phyloP scores from a whole-genome alignment of 441 rosid genomes.

The Euphorbia celastroides region DNA sequence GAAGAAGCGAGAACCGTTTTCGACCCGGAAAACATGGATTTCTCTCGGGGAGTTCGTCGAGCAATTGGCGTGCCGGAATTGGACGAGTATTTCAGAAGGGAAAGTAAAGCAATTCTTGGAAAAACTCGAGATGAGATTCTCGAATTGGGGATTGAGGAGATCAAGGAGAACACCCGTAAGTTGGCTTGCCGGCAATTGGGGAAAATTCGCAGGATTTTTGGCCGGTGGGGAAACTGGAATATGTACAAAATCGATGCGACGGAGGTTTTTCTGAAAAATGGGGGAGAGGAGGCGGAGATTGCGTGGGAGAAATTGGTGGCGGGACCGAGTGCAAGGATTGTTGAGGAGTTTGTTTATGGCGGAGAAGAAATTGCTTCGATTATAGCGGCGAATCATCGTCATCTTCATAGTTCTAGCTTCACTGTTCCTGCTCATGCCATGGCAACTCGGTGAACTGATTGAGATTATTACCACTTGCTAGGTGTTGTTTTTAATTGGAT shows the following conservation, averaged over 20 bases:
- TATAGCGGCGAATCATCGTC: conserved; percentile 22
- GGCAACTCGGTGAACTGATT: conserved; percentile 34
- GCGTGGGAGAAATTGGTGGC: conserved; percentile 64
- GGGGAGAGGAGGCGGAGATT: conserved; percentile 49
- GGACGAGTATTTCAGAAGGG: conserved; percentile 42
- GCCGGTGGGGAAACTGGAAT: conserved; percentile 43
- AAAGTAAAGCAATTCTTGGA: conserved; percentile 16
- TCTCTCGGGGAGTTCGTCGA: conserved; percentile 48
- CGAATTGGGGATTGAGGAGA: conserved; percentile 41
- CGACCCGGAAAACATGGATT: conserved; percentile 35
- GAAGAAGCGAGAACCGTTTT: conserved; percentile 50
- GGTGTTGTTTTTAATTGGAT: too few species aligned
- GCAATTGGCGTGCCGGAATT: conserved; percentile 72
- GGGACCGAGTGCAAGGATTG: conserved; percentile 41
- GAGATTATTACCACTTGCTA: too few species aligned
- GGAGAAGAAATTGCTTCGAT: conserved; percentile 26
- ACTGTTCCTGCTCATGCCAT: conserved; percentile 26
- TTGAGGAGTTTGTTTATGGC: conserved; percentile 40
- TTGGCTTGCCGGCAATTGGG: conserved; percentile 52
- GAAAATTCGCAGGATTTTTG: conserved; percentile 46
- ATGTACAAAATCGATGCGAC: conserved; percentile 78
- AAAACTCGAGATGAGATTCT: conserved; percentile 29
- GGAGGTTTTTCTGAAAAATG: conserved; percentile 45
- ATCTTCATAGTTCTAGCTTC: not conserved
- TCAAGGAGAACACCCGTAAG: conserved; percentile 50